Percentiles rank a stretch among this genome's conserved stretches.
Evolutionary conservation across 495 filamentous ascomycete genomes (phyloP).

Genomic region (Hypoxylon crocopeplum): DNA sequence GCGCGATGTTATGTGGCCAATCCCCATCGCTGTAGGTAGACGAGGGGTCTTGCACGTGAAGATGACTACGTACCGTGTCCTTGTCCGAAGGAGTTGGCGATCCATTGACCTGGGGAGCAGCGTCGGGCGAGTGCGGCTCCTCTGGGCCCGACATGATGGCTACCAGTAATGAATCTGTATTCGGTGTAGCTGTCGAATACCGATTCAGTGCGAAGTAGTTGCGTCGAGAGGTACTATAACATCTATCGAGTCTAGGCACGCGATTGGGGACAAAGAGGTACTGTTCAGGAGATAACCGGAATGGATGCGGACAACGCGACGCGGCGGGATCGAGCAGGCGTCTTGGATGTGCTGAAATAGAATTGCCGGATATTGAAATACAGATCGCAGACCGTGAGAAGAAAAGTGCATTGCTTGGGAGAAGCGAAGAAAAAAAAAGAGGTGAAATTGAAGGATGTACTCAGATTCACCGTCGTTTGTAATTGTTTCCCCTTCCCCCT

Average conservation of each 20-base stretch:
- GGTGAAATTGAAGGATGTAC: slow-evolving; percentile 22
- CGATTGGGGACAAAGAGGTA: not conserved
- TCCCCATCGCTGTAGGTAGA: not conserved
- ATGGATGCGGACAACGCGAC: slow-evolving; percentile 18
- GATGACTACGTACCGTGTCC: slow-evolving; percentile 46
- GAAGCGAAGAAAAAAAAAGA: slow-evolving; percentile 18
- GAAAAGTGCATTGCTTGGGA: slow-evolving; percentile 14
- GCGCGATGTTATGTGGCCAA: slow-evolving; percentile 3
- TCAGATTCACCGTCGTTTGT: slow-evolving; percentile 34
- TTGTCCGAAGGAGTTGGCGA: slow-evolving; percentile 45
- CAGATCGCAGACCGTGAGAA: slow-evolving; percentile 32
- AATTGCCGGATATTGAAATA: slow-evolving; percentile 28
- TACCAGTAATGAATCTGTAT: slow-evolving; percentile 1
- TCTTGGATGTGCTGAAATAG: slow-evolving; percentile 1
- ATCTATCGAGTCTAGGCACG: slow-evolving; percentile 17
- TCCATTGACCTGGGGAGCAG: slow-evolving; percentile 32
- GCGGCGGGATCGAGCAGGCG: slow-evolving; percentile 9
- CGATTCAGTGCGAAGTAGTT: slow-evolving; percentile 4
- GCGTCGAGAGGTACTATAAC: slow-evolving; percentile 3
- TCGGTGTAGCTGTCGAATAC: slow-evolving; percentile 1
- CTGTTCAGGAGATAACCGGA: slow-evolving; percentile 12
- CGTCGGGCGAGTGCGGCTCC: slow-evolving; percentile 32
- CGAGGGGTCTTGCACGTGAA: slow-evolving; percentile 18
- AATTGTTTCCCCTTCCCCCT: slow-evolving; percentile 39
- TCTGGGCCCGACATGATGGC: slow-evolving; percentile 39